Conservation (phyloP, 2,329 filamentous ascomycete genomes). For the Calonectria multiphialidica region DNA sequence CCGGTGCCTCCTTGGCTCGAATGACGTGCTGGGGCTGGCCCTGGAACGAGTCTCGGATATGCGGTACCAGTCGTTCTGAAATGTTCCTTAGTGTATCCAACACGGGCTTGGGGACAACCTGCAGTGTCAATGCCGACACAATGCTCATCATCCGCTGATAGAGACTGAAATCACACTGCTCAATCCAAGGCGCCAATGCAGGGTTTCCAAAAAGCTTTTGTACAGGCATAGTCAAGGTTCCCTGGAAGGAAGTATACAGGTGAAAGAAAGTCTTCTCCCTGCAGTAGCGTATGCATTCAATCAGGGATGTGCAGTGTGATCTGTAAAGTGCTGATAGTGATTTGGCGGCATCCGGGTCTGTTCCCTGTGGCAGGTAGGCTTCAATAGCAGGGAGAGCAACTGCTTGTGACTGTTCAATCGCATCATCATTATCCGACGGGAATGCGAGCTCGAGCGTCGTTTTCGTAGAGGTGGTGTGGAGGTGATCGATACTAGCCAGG, state of each 20-base stretch:
- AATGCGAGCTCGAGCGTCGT: constrained; percentile 72
- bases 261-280: constrained; percentile 98
- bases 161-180: constrained; percentile 93
- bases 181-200: constrained; percentile 89
- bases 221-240: constrained; percentile 95
- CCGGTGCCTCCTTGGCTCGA: constrained; percentile 87
- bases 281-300: constrained; percentile 96
- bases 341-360: constrained; percentile 88
- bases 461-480: constrained; percentile 69
- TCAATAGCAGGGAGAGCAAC: constrained; percentile 89
- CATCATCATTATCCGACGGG: constrained; percentile 66
- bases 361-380: constrained; percentile 82
- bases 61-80: constrained; percentile 81
- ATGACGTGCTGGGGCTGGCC: constrained; percentile 88
- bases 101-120: constrained; percentile 90
- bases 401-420: constrained; percentile 70
- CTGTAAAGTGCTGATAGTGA: constrained; percentile 90
- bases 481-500: constrained; percentile 66
- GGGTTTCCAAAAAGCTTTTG: constrained; percentile 90
- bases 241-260: constrained; percentile 93
- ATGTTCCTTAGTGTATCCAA: constrained; percentile 90
- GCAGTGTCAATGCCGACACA: constrained; percentile 86
- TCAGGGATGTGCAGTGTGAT: constrained; percentile 93
- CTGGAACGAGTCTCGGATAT: constrained; percentile 88
- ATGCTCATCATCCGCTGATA: constrained; percentile 98